Evolutionary conservation across 139 green algal genomes (phyloP).

Genomic region (Spirogloea muscicola): DNA sequence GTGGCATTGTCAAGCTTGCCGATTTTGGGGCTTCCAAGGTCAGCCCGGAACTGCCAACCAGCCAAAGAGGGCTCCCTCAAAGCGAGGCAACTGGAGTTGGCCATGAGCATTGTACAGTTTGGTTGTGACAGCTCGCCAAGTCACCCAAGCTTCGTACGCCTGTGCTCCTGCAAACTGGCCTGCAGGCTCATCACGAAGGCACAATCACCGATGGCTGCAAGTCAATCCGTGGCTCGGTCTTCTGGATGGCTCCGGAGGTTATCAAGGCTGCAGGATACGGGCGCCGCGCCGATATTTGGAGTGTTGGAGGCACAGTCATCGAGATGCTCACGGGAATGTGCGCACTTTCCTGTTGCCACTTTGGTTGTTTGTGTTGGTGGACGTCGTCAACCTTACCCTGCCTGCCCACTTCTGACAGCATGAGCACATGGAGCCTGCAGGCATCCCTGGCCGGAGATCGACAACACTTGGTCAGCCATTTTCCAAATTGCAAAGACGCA

Average conservation of each 20-base stretch:
- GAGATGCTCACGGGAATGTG: slow-evolving; percentile 53
- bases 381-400: too few species aligned
- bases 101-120: too few species aligned
- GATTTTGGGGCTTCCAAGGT: slow-evolving; percentile 57
- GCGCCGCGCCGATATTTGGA: slow-evolving; percentile 54
- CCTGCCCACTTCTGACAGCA: too few species aligned
- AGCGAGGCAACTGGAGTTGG: too few species aligned
- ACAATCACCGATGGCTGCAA: slow-evolving; percentile 35
- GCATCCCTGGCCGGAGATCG: slow-evolving; percentile 51
- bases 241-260: slow-evolving; percentile 53
- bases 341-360: too few species aligned
- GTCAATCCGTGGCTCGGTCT: slow-evolving; percentile 49
- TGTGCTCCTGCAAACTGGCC: too few species aligned
- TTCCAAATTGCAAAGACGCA: slow-evolving; percentile 52
- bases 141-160: too few species aligned
- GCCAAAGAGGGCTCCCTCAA: too few species aligned
- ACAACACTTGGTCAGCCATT: slow-evolving; percentile 56
- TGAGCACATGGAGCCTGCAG: too few species aligned
- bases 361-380: too few species aligned
- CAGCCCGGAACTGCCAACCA: too few species aligned
- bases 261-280: slow-evolving; percentile 54
- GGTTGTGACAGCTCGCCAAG: too few species aligned
- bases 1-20: slow-evolving; percentile 56
- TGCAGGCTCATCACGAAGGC: slow-evolving; percentile 26
- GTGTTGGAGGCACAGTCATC: slow-evolving; percentile 52